A percentile compares a stretch with the other conserved stretches of the same genome.
Conservation (phyloP, 495 filamentous ascomycete species). For the Trichocladium antarcticum region DNA sequence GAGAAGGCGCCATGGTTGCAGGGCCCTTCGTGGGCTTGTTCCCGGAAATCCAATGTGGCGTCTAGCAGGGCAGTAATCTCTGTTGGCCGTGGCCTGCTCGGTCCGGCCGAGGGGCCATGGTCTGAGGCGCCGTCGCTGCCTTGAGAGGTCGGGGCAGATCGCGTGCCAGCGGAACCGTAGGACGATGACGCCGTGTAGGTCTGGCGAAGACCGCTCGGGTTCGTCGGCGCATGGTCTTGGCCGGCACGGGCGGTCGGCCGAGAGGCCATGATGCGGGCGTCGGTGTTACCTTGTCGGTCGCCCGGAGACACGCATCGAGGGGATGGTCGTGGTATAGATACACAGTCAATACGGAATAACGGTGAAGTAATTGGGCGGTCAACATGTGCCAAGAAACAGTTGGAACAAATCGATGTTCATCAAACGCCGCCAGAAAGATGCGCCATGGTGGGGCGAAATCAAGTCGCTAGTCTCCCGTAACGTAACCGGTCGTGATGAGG, state of each 20-base stretch:
- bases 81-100: conserved; percentile 17
- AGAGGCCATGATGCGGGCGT: conserved; percentile 9
- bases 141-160: not conserved
- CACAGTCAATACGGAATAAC: no score
- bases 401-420: no score
- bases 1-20: conserved; percentile 78
- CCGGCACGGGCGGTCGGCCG: not conserved
- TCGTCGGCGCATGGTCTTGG: conserved; percentile 27
- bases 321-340: no score
- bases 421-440: not conserved
- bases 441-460: not conserved
- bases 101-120: conserved; percentile 16
- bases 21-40: conserved; percentile 36
- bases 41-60: conserved; percentile 13
- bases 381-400: no score
- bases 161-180: conserved; percentile 11
- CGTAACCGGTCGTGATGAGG: not conserved
- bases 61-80: conserved; percentile 39
- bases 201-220: conserved; percentile 37
- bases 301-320: conserved; percentile 1
- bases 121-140: conserved; percentile 1
- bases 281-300: not conserved
- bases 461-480: not conserved
- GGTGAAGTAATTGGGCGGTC: no score
- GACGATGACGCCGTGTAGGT: conserved; percentile 33